Evolutionary conservation across 139 green algal species (phyloP), one percentile per base, ranked within the genome.

Genomic region (Asterochloris sp.): DNA sequence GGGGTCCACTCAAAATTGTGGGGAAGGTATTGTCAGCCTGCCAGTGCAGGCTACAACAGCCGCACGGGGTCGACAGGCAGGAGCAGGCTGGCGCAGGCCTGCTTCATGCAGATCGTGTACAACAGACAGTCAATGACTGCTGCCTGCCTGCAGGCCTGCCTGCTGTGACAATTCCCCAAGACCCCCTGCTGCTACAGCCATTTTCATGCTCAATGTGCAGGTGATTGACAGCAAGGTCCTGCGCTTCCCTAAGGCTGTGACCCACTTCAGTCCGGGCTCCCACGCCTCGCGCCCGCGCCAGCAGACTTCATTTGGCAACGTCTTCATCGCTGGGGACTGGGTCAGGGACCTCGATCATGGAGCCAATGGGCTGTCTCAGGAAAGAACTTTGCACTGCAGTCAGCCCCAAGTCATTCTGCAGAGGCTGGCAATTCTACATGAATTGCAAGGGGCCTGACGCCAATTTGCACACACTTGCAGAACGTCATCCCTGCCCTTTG

Each of bases 261-360:
- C 95, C 0, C 95, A 98, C 86, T 98, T 98, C 86, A 90, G 71
- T 64, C 91, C 93, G 11, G 94, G 94, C 47, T 91, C 82, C 47
- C 88, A 93, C 61, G 73, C 79, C 26, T 84, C 87, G 75, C 84
- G 93, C 11, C 93, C 93, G 16, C 82, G 73, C 78, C 94, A 97
- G 88, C 69, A 38, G 16, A 97, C 93, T 38, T 87, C 79, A 78
- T 90, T 96, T 27, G 69, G 82, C 67, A 97, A 97, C 83, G 62
- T 95, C 2, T 91, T 94, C 78, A 82, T 94, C 38, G 92, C 92
- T 69, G 95, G 95, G 12, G 95, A 98, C 85, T 97, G 92, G 90
- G 91, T 98, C 47, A 96, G 94, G 86, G 93, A 87, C 11, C 75
- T 98, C 38, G 78, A 86, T 12, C 92, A 97, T 76, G 93, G 93